Evolutionary conservation across 2,329 filamentous ascomycete species (phyloP).

Genomic region (Bipolaris oryzae): DNA sequence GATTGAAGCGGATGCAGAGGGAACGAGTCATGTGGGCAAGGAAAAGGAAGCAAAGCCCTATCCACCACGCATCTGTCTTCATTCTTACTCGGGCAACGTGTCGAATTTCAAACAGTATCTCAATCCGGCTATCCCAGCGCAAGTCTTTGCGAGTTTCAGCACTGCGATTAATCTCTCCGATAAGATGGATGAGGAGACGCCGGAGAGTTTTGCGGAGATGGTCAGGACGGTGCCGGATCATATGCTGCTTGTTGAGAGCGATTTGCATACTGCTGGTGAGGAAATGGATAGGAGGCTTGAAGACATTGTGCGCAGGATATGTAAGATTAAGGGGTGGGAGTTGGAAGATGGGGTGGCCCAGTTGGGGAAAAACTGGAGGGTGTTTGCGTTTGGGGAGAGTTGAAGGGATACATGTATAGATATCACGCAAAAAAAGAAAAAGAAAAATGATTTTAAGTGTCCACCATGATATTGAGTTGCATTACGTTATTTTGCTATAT

Average conservation of each 20-base stretch:
- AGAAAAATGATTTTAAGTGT: too few relatives aligned
- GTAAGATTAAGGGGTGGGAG: conserved; percentile 76
- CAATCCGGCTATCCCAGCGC: conserved; percentile 71
- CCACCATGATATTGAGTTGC: too few relatives aligned
- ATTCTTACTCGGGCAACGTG: conserved; percentile 84
- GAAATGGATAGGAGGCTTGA: conserved; percentile 80
- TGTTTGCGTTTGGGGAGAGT: conserved; percentile 70
- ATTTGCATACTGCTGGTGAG: conserved; percentile 81
- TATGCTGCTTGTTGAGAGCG: conserved; percentile 84
- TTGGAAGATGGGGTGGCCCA: conserved; percentile 71
- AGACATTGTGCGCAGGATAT: conserved; percentile 76
- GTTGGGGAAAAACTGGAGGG: conserved; percentile 76
- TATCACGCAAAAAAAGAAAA: too few relatives aligned
- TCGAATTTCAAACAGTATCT: conserved; percentile 81
- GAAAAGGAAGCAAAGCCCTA: conserved; percentile 58
- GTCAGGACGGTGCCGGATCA: conserved; percentile 77
- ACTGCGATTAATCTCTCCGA: conserved; percentile 75
- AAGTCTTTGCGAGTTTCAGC: conserved; percentile 89
- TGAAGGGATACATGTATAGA: neutral
- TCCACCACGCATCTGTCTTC: conserved; percentile 87
- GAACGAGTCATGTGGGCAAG: neutral
- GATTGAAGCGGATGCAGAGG: conserved; percentile 3
- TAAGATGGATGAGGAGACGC: conserved; percentile 52
- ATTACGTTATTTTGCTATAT: too few relatives aligned
- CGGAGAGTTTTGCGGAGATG: conserved; percentile 66